These are phyloP conservation scores for Haplosporangium sp. DNA, from an alignment of 371 early-diverging fungal species.

Conservation along the genomic window DNA sequence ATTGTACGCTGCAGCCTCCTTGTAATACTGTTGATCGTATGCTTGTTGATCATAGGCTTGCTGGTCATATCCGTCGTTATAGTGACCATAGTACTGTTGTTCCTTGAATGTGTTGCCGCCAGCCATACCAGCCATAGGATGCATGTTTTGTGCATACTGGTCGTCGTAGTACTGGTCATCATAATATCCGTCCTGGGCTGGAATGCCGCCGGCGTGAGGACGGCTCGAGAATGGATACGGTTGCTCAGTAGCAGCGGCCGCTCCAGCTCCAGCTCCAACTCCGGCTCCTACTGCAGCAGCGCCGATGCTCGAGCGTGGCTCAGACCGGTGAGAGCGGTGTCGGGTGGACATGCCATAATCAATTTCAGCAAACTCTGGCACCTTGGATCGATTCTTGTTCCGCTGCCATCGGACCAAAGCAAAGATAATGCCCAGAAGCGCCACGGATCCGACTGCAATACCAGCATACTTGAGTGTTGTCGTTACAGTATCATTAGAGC, in stretches of 20 bases:
- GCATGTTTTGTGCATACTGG: conserved; percentile 31
- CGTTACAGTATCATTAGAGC: conserved; percentile 3
- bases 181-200: conserved; percentile 32
- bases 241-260: conserved; percentile 12
- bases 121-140: conserved; percentile 34
- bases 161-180: conserved; percentile 49
- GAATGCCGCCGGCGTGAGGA: conserved; percentile 7
- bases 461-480: conserved; percentile 41
- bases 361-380: conserved; percentile 39
- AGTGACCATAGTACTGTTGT: conserved; percentile 4
- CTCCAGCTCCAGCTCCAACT: neutral
- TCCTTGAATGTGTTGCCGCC: conserved; percentile 9
- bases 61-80: conserved; percentile 10
- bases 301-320: conserved; percentile 19
- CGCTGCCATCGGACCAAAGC: conserved; percentile 39
- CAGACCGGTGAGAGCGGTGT: conserved; percentile 6
- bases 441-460: conserved; percentile 40
- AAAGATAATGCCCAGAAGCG: conserved; percentile 28
- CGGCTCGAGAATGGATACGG: conserved; percentile 45
- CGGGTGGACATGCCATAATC: conserved; percentile 47
- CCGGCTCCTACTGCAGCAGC: neutral
- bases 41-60: conserved; percentile 19
- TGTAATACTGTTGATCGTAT: conserved; percentile 18
- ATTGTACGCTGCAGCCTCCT: conserved; percentile 4
- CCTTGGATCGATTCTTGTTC: conserved; percentile 26